phyloP scores from a whole-genome alignment of 495 filamentous ascomycete genomes.

The Lasiosphaeris hirsuta region DNA sequence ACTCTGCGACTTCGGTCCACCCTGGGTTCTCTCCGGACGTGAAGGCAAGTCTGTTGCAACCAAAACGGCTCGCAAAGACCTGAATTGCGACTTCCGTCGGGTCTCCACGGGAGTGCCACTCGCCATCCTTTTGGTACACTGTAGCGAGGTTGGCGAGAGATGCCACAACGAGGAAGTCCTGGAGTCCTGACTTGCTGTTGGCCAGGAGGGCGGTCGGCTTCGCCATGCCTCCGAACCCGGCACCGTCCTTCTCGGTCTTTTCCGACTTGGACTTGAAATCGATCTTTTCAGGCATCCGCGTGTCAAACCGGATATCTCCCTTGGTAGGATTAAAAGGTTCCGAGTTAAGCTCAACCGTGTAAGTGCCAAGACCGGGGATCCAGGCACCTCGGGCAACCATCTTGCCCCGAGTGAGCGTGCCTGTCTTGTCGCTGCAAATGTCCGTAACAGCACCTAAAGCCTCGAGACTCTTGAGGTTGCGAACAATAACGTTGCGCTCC shows the following conservation, averaged over 20 bases:
- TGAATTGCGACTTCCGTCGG: conserved; percentile 83
- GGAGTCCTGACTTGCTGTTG: conserved; percentile 21
- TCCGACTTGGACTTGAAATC: conserved; percentile 18
- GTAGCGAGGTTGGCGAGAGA: conserved; percentile 38
- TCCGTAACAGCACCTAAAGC: conserved; percentile 82
- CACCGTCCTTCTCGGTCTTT: conserved; percentile 2
- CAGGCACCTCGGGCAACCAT: conserved; percentile 77
- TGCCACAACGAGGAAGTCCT: conserved; percentile 33
- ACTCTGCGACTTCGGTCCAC: conserved; percentile 60
- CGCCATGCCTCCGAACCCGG: conserved; percentile 1
- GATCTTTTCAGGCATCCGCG: conserved; percentile 26
- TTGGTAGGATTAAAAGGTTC: conserved; percentile 43
- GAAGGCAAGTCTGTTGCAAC: conserved; percentile 49
- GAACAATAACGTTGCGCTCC: conserved; percentile 72
- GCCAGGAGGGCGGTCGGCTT: conserved; percentile 16
- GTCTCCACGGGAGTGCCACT: conserved; percentile 72
- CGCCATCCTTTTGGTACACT: conserved; percentile 42
- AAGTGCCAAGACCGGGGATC: conserved; percentile 62
- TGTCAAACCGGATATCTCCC: conserved; percentile 24
- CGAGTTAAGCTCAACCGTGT: conserved; percentile 53
- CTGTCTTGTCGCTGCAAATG: conserved; percentile 86
- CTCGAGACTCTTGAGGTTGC: conserved; percentile 68
- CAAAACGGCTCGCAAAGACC: conserved; percentile 72
- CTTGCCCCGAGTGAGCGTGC: conserved; percentile 71
- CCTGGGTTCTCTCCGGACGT: conserved; percentile 45